Evolutionary conservation across 257 asterid species (phyloP).

Genomic region (Petunia secreta): DNA sequence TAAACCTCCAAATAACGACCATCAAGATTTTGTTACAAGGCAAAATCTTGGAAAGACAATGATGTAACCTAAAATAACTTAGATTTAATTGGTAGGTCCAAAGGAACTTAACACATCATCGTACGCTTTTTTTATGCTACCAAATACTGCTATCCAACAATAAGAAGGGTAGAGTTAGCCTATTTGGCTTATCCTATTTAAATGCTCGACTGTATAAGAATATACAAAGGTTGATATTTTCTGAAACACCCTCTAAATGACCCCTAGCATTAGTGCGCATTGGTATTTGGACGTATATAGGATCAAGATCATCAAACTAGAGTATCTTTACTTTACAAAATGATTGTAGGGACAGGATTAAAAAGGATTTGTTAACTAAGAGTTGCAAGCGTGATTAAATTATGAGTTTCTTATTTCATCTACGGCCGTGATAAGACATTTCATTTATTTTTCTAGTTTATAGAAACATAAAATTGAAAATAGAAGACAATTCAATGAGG

Average conservation of each 20-base stretch:
- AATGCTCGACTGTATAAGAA: no score
- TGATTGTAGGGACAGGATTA: not conserved
- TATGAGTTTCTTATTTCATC: no score
- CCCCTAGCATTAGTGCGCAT: not conserved
- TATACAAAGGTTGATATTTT: not conserved
- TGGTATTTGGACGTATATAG: not conserved
- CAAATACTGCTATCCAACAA: not conserved
- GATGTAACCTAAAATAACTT: slow-evolving; percentile 21
- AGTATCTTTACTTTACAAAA: not conserved
- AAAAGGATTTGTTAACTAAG: not conserved
- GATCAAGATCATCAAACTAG: not conserved
- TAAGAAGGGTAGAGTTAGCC: not conserved
- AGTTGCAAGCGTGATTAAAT: no score
- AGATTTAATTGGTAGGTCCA: not conserved
- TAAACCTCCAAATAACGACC: slow-evolving; percentile 22
- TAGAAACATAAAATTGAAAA: no score
- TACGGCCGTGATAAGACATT: no score
- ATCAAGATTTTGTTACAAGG: slow-evolving; percentile 28
- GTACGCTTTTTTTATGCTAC: not conserved
- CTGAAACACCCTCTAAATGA: not conserved
- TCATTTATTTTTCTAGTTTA: no score
- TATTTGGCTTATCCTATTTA: not conserved
- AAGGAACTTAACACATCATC: not conserved
- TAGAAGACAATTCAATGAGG: no score
- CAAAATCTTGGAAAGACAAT: slow-evolving; percentile 32